phyloP scores from a whole-genome alignment of 2,329 filamentous ascomycete genomes.

The Dothistroma pini region DNA sequence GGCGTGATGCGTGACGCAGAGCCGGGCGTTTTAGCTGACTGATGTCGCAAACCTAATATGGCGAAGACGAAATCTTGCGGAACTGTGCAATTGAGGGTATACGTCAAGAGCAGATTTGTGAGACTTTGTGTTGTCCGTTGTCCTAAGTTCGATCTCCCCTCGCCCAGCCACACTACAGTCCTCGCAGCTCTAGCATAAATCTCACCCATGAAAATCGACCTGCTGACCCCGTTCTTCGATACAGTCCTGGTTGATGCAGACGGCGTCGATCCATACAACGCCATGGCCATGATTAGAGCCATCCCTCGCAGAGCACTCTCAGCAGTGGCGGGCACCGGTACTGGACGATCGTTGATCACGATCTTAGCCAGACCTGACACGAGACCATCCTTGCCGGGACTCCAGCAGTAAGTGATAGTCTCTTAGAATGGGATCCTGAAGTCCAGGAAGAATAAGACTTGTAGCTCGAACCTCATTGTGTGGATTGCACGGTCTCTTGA shows the following conservation, averaged over 20 bases:
- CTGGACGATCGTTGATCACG: constrained; percentile 7
- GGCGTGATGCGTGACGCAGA: constrained; percentile 7
- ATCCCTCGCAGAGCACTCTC: constrained; percentile 1
- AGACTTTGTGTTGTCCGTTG: constrained; percentile 11
- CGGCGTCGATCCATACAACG: constrained; percentile 15
- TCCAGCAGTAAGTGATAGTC: constrained; percentile 8
- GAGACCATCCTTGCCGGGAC: constrained; percentile 1
- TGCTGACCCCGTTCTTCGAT: constrained; percentile 9
- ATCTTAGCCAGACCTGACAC: background rate
- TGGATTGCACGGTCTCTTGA: too few species aligned
- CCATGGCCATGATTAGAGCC: constrained; percentile 4
- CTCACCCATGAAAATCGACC: constrained; percentile 16
- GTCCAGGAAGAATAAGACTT: too few species aligned
- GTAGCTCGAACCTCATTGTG: too few species aligned
- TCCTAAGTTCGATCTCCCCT: background rate
- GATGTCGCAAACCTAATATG: constrained; percentile 9
- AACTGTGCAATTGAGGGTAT: constrained; percentile 9
- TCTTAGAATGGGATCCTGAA: constrained; percentile 2
- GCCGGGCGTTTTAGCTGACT: constrained; percentile 8
- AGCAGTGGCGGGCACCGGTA: constrained; percentile 5
- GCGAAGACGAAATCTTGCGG: constrained; percentile 13
- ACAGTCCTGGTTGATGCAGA: constrained; percentile 16
- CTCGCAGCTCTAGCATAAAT: too few species aligned
- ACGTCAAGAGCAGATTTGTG: constrained; percentile 5
- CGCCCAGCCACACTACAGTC: too few species aligned